A percentile compares a stretch with the other conserved stretches of the same genome.
phyloP scores from a whole-genome alignment of 2,329 filamentous ascomycete species.

The Ceratocystis alfenasii region DNA sequence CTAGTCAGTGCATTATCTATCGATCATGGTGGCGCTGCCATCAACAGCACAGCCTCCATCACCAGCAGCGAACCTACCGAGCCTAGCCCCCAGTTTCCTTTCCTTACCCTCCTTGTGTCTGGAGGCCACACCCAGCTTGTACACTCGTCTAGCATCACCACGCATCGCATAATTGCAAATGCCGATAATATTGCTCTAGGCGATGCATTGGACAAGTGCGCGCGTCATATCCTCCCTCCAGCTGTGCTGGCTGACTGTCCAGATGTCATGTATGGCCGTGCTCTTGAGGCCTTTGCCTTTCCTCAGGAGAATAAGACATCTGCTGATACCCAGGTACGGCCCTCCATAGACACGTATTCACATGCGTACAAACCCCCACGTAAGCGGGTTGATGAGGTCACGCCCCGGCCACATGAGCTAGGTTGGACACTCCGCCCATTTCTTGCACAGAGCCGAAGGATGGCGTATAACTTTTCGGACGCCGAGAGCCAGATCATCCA shows the following conservation, averaged over 20 bases:
- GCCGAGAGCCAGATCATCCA: constrained; percentile 54
- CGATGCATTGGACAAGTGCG: constrained; percentile 78
- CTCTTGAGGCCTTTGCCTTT: constrained; percentile 72
- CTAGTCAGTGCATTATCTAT: constrained; percentile 51
- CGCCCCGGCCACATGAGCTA: constrained; percentile 31
- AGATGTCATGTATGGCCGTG: constrained; percentile 66
- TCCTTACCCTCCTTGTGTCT: constrained; percentile 77
- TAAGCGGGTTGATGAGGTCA: constrained; percentile 47
- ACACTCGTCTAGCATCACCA: constrained; percentile 52
- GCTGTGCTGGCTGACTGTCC: constrained; percentile 41
- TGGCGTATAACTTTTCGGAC: constrained; percentile 65
- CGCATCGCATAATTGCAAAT: constrained; percentile 61
- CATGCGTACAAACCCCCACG: constrained; percentile 45
- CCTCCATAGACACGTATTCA: constrained; percentile 27
- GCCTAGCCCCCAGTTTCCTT: constrained; percentile 49
- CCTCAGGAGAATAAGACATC: constrained; percentile 30
- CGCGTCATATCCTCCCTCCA: constrained; percentile 59
- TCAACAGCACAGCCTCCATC: not conserved
- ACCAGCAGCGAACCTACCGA: not conserved
- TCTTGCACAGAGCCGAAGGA: constrained; percentile 42
- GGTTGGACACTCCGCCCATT: constrained; percentile 60
- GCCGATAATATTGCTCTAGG: constrained; percentile 78
- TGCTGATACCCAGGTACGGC: constrained; percentile 11
- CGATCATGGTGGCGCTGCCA: not conserved
- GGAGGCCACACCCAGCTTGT: constrained; percentile 87